Base-by-base conservation (phyloP, 2,329 filamentous ascomycete genomes). In the Trichophyton benhamiae region DNA sequence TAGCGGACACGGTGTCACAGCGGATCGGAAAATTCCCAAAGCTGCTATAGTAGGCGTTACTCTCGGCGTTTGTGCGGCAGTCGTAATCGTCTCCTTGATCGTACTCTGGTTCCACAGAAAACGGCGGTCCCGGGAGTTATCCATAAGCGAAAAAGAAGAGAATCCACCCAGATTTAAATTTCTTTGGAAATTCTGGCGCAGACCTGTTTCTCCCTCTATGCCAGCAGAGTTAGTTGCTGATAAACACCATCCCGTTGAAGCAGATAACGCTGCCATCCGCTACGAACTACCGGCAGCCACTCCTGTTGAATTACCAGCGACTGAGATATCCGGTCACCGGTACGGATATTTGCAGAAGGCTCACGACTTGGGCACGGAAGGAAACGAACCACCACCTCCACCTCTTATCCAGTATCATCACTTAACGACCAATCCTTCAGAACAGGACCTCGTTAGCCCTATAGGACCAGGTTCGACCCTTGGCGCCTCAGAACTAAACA, bases 161-260 rank as follows among this genome's bases (percentile, higher is more conserved):
- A 7, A 5, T 9, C 11, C 49, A 13, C 27, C 27, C 27, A 33
- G n/a, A 13, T 55, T 36, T 27, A 55, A 20, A 2, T 63, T 52
- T 15, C 59, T 11, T 33, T 61, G 65, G 59, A 60, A 63, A 22
- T 48, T 67, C 38, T 63, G 59, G 59, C 41, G 59, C 58, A 62
- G 36, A 20, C 33, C 60, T 60, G 36, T n/a, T 27, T 48, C 38
- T 15, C n/a, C 48, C 11, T 20, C 36, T 22, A 11, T 57, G 27
- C 60, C 60, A 33, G 48, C 55, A 30, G 69, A 71, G 58, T 61
- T 71, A 30, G 61, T 64, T 17, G 68, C 62, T 6, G 68, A 70
- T 58, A 67, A 66, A 53, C 65, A 60, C 25, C 65, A 68, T 46
- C 65, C 67, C 4, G 63, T 63, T 22, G 69, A 71, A 62, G 66